Base-by-base conservation (phyloP, 164 flowering plant species). In the Tetracentron sinense region DNA sequence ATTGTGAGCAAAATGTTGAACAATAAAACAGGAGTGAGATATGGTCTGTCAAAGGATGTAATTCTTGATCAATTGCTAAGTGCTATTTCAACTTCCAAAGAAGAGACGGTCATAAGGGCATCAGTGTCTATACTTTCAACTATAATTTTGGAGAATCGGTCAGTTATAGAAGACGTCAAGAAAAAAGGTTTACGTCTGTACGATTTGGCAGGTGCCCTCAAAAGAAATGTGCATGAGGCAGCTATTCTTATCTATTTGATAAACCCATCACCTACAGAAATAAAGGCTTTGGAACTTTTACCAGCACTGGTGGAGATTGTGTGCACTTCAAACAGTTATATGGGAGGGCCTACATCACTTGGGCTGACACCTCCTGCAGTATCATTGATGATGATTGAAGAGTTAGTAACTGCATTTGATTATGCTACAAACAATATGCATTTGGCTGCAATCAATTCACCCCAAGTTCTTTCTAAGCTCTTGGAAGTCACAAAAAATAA, bases 311-410 rank as follows among this genome's bases (percentile, higher is more conserved):
- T 84, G 68, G 85, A 87, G 62, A 76, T 84, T 28, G 77, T 81
- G 25, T 81, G 89, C 77, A 61, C 64, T 60, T 77, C 89, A 54
- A 75, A 64, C 44, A 71, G 62, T 31, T 58, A 69, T 42, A 72
- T 70, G 62, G 26, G 27, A 29, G 60, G 58, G 11, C 58, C 73
- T 7, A 42, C 51, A 55, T 66, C 83, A 48, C 70, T 67, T 59
- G 61, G 27, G 31, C 58, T 83, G 56, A 84, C 89, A 48, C 93
- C 96, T 57, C 77, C 77, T 2, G 75, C 77, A 50, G 96, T 91
- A 51, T 81, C 93, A 29, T 44, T 89, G 69, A 79, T 79, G 89
- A 82, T 89, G 31, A 85, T 89, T 57, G 89, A 85, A 77, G 83
- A 67, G 17, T 38, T 87, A 5, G 82, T 89, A 60, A 82, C 91